phyloP scores from a whole-genome alignment of 2,329 filamentous ascomycete genomes.

The Fusarium praegraminearum region DNA sequence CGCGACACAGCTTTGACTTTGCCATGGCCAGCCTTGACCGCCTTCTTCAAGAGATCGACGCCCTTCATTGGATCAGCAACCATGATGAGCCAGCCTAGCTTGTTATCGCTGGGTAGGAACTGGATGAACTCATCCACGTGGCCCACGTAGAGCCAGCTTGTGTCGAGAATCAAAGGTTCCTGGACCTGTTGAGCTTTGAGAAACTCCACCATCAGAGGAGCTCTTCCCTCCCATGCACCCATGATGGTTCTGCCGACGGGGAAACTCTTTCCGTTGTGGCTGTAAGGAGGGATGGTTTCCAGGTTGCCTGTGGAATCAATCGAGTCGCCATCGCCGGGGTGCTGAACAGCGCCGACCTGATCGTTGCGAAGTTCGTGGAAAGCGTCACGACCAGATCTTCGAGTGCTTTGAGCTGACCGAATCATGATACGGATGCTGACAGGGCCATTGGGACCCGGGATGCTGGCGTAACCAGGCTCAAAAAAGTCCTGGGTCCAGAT shows the following conservation, averaged over 20 bases:
- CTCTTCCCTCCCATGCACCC: slow-evolving; percentile 25
- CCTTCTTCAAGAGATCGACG: slow-evolving; percentile 37
- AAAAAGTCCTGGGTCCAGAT: slow-evolving; percentile 57
- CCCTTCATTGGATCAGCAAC: slow-evolving; percentile 42
- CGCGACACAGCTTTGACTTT: slow-evolving; percentile 33
- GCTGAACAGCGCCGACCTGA: slow-evolving; percentile 50
- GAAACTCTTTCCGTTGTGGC: slow-evolving; percentile 33
- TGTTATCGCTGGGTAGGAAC: slow-evolving; percentile 45
- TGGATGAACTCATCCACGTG: slow-evolving; percentile 50
- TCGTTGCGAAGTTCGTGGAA: slow-evolving; percentile 48
- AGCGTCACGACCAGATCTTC: slow-evolving; percentile 49
- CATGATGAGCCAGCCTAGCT: slow-evolving; percentile 45
- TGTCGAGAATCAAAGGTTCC: slow-evolving; percentile 51
- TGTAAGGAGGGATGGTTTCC: slow-evolving; percentile 54
- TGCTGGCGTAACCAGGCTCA: slow-evolving; percentile 55
- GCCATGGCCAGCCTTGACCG: slow-evolving; percentile 31
- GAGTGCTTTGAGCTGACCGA: slow-evolving; percentile 46
- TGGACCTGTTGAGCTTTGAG: slow-evolving; percentile 53
- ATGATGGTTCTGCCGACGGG: slow-evolving; percentile 41
- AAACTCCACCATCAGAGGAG: slow-evolving; percentile 45
- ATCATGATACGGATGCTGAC: slow-evolving; percentile 51
- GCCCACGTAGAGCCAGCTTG: slow-evolving; percentile 45
- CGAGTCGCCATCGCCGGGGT: slow-evolving; percentile 20
- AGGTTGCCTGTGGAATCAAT: slow-evolving; percentile 51
- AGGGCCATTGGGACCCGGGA: slow-evolving; percentile 53